Evolutionary conservation across 345 rosid species (phyloP), one percentile per base, ranked within the genome.

Genomic region (Garcia nutans): DNA sequence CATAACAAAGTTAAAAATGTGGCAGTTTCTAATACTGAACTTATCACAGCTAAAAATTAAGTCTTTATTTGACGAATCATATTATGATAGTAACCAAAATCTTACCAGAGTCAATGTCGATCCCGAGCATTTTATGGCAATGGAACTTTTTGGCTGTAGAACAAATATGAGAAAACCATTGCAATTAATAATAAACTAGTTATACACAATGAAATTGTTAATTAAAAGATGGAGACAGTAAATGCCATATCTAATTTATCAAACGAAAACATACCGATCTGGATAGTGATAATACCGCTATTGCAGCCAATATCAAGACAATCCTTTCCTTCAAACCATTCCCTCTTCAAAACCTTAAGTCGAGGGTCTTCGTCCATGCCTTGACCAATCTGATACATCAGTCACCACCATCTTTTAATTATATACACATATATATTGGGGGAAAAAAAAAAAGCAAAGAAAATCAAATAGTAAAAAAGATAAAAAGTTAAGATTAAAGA

Each of bases 291-390:
- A 63, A 91, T 42, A 33, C 99, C 99, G 54, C 89, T 90, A 73
- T 96, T 92, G 87, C 98, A 96, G 76, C 99, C 98, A 24, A 96
- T 86, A 75, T 96, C 97, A 56, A 96, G 96, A 73, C 98, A 96
- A 47, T 87, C 85, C 72, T 86, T 93, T 71, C 88, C 92, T 42
- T 87, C 79, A 77, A 96, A 90, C 98, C 99, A 93, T 71, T 90
- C 97, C 76, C 82, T 84, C 87, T 85, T 90, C 59, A 92, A 65
- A 24, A 90, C 96, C 83, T 80, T 88, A 79, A 91, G 83, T 37
- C 99, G 89, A 70, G 98, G 97, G 80, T 96, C 99, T 82, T 89
- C 98, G 28, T 87, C 91, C 66, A 77, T 74, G 52, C 76, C 95
- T 76, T 80, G 78, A 80, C 88, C 87, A 42, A 93, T 86, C 98